Evolutionary conservation across 805 yeast species (phyloP).

Genomic region (Candida alai): DNA sequence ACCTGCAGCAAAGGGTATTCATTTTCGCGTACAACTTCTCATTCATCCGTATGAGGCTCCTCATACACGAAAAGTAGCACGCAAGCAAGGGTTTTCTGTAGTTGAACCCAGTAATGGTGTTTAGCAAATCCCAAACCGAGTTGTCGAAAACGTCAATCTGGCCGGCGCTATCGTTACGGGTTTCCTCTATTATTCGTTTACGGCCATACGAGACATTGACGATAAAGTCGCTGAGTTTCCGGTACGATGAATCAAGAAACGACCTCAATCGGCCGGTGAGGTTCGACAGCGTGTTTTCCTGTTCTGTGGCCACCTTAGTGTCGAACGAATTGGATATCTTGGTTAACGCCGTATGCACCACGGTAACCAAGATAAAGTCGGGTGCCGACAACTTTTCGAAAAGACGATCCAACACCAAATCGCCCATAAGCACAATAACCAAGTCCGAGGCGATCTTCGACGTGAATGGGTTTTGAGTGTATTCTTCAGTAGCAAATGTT

Average conservation of each 20-base stretch:
- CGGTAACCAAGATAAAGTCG: constrained; percentile 18
- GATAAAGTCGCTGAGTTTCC: constrained; percentile 1
- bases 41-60: constrained; percentile 2
- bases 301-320: neutral
- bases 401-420: constrained; percentile 24
- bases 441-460: constrained; percentile 24
- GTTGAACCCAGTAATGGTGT: constrained; percentile 11
- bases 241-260: neutral
- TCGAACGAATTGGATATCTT: neutral
- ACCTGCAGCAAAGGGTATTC: constrained; percentile 4
- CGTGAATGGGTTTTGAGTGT: constrained; percentile 12
- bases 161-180: neutral
- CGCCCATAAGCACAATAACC: constrained; percentile 22
- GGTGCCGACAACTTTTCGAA: constrained; percentile 23
- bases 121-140: constrained; percentile 10
- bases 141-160: constrained; percentile 7
- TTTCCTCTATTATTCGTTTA: neutral
- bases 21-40: constrained; percentile 7
- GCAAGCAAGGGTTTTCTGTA: constrained; percentile 12
- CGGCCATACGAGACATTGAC: neutral
- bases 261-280: neutral
- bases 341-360: neutral
- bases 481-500: constrained; percentile 13
- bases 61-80: constrained; percentile 6
- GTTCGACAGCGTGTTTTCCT: too few species aligned